These are phyloP conservation scores for Trichophaea hybrida DNA, from an alignment of 2,329 filamentous ascomycete genomes.

Conservation along the genomic window DNA sequence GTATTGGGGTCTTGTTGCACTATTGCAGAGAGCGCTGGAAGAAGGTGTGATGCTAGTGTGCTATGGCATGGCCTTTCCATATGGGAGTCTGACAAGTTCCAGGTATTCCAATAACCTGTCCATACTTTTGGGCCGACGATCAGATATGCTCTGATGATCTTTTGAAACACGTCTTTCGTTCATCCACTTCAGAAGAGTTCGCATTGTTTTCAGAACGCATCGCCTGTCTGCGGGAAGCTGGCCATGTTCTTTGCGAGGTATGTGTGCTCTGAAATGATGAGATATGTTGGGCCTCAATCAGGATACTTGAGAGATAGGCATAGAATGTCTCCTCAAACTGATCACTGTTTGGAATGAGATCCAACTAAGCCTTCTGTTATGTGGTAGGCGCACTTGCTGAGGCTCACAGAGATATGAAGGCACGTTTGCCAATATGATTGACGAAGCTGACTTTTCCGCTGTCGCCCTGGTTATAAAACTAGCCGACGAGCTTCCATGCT, in stretches of 20 bases:
- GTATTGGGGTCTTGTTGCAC: constrained; percentile 86
- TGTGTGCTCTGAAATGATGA: constrained; percentile 10
- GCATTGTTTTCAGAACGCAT: constrained; percentile 69
- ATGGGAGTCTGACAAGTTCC: constrained; percentile 6
- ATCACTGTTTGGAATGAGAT: no score
- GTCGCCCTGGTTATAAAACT: constrained; percentile 75
- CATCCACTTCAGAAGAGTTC: constrained; percentile 72
- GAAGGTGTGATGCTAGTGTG: constrained; percentile 44
- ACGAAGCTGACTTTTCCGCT: constrained; percentile 62
- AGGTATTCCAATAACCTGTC: constrained; percentile 79
- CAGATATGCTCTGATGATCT: constrained; percentile 60
- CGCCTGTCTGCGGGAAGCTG: constrained; percentile 67
- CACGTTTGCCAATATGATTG: constrained; percentile 58
- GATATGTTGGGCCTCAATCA: background rate
- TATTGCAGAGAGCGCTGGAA: constrained; percentile 72
- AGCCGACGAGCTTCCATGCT: constrained; percentile 67
- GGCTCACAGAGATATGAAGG: constrained; percentile 54
- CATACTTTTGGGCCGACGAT: constrained; percentile 71
- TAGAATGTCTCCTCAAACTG: no score
- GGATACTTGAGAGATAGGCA: background rate
- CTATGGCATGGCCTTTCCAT: background rate
- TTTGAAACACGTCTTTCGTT: constrained; percentile 67
- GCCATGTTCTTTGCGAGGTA: constrained; percentile 63
- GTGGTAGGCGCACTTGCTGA: background rate
- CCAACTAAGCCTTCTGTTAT: background rate